These are phyloP conservation scores for Cordyceps militaris DNA, from an alignment of 2,329 filamentous ascomycete genomes.

Conservation along the genomic window DNA sequence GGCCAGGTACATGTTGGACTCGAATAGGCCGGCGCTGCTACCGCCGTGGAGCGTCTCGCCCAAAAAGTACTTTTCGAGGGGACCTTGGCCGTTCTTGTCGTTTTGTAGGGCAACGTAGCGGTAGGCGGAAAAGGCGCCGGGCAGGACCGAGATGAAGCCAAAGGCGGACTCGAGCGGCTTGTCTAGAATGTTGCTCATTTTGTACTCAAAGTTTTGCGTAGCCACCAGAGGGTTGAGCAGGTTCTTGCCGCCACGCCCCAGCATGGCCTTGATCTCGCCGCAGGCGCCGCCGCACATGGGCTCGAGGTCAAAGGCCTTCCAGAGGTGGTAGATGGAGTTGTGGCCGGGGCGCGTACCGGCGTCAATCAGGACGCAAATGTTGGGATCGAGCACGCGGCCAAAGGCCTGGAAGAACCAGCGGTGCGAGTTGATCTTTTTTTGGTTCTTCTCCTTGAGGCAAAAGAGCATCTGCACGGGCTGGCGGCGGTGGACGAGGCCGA, in stretches of 20 bases:
- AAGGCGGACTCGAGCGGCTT: constrained; percentile 97
- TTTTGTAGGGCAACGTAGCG: constrained; percentile 92
- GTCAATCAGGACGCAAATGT: constrained; percentile 93
- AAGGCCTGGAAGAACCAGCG: constrained; percentile 99
- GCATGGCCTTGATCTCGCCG: constrained; percentile 98
- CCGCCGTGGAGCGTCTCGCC: constrained; percentile 94
- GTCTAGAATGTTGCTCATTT: constrained; percentile 98
- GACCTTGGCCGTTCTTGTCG: constrained; percentile 89
- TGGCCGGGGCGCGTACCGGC: constrained; percentile 91
- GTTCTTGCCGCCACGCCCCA: constrained; percentile 75
- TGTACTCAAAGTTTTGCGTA: constrained; percentile 98
- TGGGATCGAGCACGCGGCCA: constrained; percentile 83
- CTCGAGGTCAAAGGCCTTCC: constrained; percentile 97
- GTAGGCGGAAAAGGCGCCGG: constrained; percentile 97
- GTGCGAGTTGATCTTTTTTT: constrained; percentile 99
- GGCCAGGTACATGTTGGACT: constrained; percentile 97
- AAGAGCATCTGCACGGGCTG: constrained; percentile 96
- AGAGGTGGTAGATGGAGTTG: constrained; percentile 94
- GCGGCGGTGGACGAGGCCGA: constrained; percentile 74
- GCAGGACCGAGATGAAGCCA: constrained; percentile 93
- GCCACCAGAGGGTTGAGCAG: constrained; percentile 90
- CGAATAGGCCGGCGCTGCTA: constrained; percentile 90
- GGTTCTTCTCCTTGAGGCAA: constrained; percentile 98
- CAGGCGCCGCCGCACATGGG: constrained; percentile 97
- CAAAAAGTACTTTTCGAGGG: constrained; percentile 92